Percentiles rank a stretch among this genome's conserved stretches.
phyloP scores from a whole-genome alignment of 306 rosid species.

The Malus sylvestris region DNA sequence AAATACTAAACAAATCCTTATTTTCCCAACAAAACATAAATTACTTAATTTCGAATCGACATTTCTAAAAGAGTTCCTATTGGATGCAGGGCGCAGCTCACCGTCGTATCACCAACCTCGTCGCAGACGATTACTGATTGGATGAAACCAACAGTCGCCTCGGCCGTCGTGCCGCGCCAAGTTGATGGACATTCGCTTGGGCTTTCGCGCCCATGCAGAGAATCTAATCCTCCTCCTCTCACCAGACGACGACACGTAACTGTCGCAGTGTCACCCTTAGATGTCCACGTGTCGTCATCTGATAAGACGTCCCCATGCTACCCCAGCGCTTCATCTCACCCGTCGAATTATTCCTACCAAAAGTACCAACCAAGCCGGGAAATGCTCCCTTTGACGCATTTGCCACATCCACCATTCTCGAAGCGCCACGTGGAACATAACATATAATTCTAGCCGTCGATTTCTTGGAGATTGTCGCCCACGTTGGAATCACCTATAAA shows the following conservation, averaged over 20 bases:
- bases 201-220: conserved; percentile 12
- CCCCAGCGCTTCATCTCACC: background rate
- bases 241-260: conserved; percentile 15
- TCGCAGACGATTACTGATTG: background rate
- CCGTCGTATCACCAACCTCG: background rate
- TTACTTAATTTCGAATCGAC: too few relatives aligned
- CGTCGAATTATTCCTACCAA: conserved; percentile 5
- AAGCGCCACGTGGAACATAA: conserved; percentile 4
- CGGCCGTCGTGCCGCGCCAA: conserved; percentile 28
- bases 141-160: background rate
- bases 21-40: too few relatives aligned
- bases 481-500: conserved; percentile 6
- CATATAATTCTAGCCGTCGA: background rate
- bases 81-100: background rate
- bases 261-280: background rate
- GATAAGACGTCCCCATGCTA: background rate
- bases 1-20: too few relatives aligned
- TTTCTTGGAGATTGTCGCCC: conserved; percentile 2
- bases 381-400: background rate
- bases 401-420: background rate
- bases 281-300: background rate
- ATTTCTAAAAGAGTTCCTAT: background rate
- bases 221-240: conserved; percentile 4
- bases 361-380: background rate
- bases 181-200: background rate